These are phyloP conservation scores for Blastobotrys parvus DNA, from an alignment of 805 yeast genomes.

Conservation along the genomic window DNA sequence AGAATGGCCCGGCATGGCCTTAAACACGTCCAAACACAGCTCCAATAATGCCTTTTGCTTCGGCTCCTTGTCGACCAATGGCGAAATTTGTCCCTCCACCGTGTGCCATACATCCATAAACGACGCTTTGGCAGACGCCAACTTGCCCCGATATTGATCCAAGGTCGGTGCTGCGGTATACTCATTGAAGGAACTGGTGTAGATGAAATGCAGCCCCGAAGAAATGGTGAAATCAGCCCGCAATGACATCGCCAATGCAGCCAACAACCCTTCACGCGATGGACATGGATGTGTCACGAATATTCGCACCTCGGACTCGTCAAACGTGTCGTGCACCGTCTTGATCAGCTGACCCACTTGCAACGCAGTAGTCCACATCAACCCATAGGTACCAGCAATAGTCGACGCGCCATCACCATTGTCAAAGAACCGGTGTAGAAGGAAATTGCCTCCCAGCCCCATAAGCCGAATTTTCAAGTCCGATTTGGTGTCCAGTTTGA, in stretches of 20 bases:
- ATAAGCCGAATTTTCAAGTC: slow-evolving; percentile 44
- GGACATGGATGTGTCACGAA: slow-evolving; percentile 67
- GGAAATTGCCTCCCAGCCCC: slow-evolving; percentile 67
- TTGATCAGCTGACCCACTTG: slow-evolving; percentile 61
- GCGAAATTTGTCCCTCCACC: slow-evolving; percentile 44
- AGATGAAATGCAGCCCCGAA: slow-evolving; percentile 64
- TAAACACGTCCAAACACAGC: slow-evolving; percentile 53
- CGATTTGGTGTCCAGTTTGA: slow-evolving; percentile 38
- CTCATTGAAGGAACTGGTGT: slow-evolving; percentile 63
- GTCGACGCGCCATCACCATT: slow-evolving; percentile 42
- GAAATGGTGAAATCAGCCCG: slow-evolving; percentile 66
- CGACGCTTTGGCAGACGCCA: slow-evolving; percentile 51
- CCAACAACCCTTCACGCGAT: slow-evolving; percentile 57
- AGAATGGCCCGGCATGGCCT: slow-evolving; percentile 35
- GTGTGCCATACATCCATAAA: slow-evolving; percentile 57
- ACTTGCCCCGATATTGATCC: slow-evolving; percentile 55
- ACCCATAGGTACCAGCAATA: slow-evolving; percentile 57
- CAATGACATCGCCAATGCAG: slow-evolving; percentile 56
- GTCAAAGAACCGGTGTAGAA: slow-evolving; percentile 60
- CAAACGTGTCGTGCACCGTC: slow-evolving; percentile 35
- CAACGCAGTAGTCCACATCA: slow-evolving; percentile 63
- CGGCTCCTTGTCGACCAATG: slow-evolving; percentile 34
- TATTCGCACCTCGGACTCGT: slow-evolving; percentile 44
- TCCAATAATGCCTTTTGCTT: slow-evolving; percentile 40
- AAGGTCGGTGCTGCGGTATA: slow-evolving; percentile 52